These are phyloP conservation scores for Ormosia emarginata DNA, from an alignment of 306 rosid species.

Conservation along the genomic window DNA sequence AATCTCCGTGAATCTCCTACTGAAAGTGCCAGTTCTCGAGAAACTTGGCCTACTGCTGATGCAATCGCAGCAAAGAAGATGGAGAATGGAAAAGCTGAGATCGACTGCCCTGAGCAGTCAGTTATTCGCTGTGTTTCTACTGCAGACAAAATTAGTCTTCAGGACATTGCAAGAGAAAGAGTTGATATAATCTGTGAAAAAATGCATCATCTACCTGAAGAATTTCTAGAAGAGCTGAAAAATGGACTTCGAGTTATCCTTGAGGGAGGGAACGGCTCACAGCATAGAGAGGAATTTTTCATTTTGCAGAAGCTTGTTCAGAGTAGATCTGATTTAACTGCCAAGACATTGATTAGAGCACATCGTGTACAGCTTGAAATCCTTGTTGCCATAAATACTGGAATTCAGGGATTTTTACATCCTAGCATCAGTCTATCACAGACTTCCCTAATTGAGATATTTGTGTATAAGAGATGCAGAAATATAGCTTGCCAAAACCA, in stretches of 20 bases:
- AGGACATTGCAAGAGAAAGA: slow-evolving; percentile 87
- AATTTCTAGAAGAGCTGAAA: slow-evolving; percentile 78
- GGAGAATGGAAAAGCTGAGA: slow-evolving; percentile 80
- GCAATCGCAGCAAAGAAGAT: slow-evolving; percentile 68
- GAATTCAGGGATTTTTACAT: slow-evolving; percentile 94
- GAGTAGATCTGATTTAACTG: slow-evolving; percentile 80
- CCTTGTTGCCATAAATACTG: slow-evolving; percentile 88
- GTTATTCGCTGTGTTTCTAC: slow-evolving; percentile 80
- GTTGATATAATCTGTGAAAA: slow-evolving; percentile 78
- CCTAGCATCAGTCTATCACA: slow-evolving; percentile 87
- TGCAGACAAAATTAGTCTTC: slow-evolving; percentile 78
- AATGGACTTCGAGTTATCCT: slow-evolving; percentile 72
- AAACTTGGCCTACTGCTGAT: slow-evolving; percentile 81
- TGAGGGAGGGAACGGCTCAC: slow-evolving; percentile 86
- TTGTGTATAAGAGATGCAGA: slow-evolving; percentile 87
- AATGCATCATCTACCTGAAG: slow-evolving; percentile 81
- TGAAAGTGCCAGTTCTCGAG: slow-evolving; percentile 93
- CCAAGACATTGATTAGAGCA: slow-evolving; percentile 78
- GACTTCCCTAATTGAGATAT: slow-evolving; percentile 79
- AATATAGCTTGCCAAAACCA: slow-evolving; percentile 90
- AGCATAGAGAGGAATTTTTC: slow-evolving; percentile 82
- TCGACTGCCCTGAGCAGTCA: slow-evolving; percentile 67
- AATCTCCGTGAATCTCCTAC: slow-evolving; percentile 80
- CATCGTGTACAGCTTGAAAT: slow-evolving; percentile 94
- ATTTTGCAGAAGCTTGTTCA: slow-evolving; percentile 83